These are phyloP conservation scores for Capsicum pubescens DNA, from an alignment of 257 asterid genomes.

Conservation along the genomic window DNA sequence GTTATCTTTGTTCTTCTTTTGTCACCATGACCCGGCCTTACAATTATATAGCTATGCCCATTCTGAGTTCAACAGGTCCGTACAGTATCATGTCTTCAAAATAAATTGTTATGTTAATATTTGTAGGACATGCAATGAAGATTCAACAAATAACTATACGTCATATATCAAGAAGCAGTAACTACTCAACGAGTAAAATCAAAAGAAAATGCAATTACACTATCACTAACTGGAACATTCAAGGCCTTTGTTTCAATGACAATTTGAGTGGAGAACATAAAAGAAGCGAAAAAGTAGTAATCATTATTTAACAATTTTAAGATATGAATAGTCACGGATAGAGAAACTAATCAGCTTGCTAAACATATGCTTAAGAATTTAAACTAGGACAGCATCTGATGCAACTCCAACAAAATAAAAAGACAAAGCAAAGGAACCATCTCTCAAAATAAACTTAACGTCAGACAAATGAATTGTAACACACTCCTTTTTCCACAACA, in stretches of 20 bases:
- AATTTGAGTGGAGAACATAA: background rate
- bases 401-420: background rate
- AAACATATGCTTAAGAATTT: slow-evolving; percentile 3
- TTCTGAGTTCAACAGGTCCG: background rate
- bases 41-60: background rate
- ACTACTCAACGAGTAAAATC: background rate
- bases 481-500: background rate
- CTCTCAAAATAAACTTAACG: slow-evolving; percentile 18
- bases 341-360: background rate
- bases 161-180: background rate
- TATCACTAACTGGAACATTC: slow-evolving; percentile 7
- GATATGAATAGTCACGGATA: background rate
- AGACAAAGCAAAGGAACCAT: slow-evolving; percentile 1
- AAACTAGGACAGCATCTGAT: slow-evolving; percentile 15
- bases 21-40: background rate
- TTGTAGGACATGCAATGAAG: background rate
- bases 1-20: slow-evolving; percentile 3
- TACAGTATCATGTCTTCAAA: background rate
- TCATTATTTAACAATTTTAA: slow-evolving; percentile 15
- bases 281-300: slow-evolving; percentile 10
- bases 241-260: background rate
- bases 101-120: background rate
- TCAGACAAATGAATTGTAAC: background rate
- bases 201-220: background rate
- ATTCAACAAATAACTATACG: background rate